Base-by-base conservation (phyloP, 495 filamentous ascomycete species). In the Acidomyces sp. region DNA sequence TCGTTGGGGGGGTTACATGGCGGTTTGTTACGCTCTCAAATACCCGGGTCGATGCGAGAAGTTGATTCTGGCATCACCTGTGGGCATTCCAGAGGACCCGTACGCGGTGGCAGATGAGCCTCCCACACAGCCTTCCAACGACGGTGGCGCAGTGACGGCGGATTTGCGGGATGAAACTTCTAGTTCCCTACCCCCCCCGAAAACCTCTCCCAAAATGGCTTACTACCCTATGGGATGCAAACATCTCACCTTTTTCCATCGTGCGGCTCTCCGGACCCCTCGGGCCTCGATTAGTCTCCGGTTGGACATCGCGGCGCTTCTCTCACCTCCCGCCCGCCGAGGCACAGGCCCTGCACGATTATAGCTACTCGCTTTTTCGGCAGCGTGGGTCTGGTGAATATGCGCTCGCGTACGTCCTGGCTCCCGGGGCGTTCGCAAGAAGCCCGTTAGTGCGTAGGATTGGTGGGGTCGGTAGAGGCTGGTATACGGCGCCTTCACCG, bases 301-400 rank as follows among this genome's bases (percentile, higher is more conserved):
- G 90, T 15, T 97, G 90, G 90, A 93, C 90, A n/a, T 13, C 9
- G 5, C 12, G 7, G 11, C 37, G 16, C 18, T 28, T 11, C 11
- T 39, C 12, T 39, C 37, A 37, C 34, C 25, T 10, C 37, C 11
- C 22, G 20, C 6, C 16, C 3, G 12, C 18, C 11, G 21, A 34
- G 9, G 6, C 6, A 7, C 37, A 31, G 4, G 22, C 18, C 19
- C 12, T 9, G 16, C 43, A 25, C 54, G 74, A 80, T 48, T 97
- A 97, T 59, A 75, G 83, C 3, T 97, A 95, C 62, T 80, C 82
- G 1, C 78, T 97, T n/a, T 96, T 96, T 69, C 77, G 77, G 33
- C 82, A 90, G 49, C 72, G 77, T 15, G 90, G 92, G n/a, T 85
- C 78, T 43, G 88, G 92, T 34, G 90, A 97, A 57, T 97, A 96